phyloP scores from a whole-genome alignment of 306 rosid species.

The Lathyrus oleraceus region DNA sequence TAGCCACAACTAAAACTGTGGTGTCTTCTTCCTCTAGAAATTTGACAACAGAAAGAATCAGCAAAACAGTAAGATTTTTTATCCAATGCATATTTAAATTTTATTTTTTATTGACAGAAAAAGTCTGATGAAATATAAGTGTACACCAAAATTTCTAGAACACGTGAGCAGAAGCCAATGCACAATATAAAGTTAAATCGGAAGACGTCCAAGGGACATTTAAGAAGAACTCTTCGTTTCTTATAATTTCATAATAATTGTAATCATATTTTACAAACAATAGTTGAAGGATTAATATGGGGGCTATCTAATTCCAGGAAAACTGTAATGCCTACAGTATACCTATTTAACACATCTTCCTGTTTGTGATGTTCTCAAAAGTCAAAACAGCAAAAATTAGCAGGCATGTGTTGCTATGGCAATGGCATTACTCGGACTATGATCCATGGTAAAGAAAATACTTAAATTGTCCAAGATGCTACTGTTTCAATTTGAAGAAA shows the following conservation, averaged over 20 bases:
- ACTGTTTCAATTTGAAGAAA: slow-evolving; percentile 22
- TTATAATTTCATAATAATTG: slow-evolving; percentile 11
- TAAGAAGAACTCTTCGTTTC: slow-evolving; percentile 16
- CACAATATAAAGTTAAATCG: background rate
- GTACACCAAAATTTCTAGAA: slow-evolving; percentile 7
- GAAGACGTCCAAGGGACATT: background rate
- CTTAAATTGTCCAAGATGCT: slow-evolving; percentile 15
- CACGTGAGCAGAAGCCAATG: slow-evolving; percentile 8
- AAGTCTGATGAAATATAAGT: background rate
- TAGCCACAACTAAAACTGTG: slow-evolving; percentile 71
- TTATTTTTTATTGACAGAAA: background rate
- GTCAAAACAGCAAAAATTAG: slow-evolving; percentile 16
- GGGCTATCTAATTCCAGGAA: slow-evolving; percentile 10
- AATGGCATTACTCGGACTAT: slow-evolving; percentile 18
- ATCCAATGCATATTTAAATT: slow-evolving; percentile 18
- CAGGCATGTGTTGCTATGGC: slow-evolving; percentile 15
- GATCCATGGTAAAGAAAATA: slow-evolving; percentile 3
- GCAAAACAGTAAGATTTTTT: slow-evolving; percentile 29
- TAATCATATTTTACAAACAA: slow-evolving; percentile 10
- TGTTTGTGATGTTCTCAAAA: slow-evolving; percentile 4
- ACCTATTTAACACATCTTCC: slow-evolving; percentile 9
- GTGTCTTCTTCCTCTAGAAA: slow-evolving; percentile 71
- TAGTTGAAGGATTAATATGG: slow-evolving; percentile 6
- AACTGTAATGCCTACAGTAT: background rate
- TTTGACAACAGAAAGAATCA: slow-evolving; percentile 31